Base-by-base conservation (phyloP, 2,329 filamentous ascomycete genomes). In the Sclerotinia sclerotiorum region DNA sequence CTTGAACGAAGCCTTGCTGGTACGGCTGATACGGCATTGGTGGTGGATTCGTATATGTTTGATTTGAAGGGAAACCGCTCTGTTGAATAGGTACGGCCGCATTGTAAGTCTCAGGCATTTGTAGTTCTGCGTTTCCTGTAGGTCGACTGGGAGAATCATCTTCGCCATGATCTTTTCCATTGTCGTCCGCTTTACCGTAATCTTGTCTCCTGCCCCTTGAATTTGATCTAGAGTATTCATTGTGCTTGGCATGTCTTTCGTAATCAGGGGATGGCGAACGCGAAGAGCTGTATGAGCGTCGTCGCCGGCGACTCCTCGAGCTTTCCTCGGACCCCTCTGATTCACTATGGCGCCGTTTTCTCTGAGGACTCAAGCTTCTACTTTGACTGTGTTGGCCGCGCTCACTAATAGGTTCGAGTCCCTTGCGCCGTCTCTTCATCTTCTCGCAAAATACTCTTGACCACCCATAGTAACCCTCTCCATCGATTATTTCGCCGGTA, bases 391-490 rank as follows among this genome's bases (percentile, higher is more conserved):
- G 55, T 68, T 56, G 68, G 35, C 54, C 64, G 19, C 72, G 70
- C 21, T 69, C 64, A 24, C 44, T 52, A 11, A 46, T 44, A 32
- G 72, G 70, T 27, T 73, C 70, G 1, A 70, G 52, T n/a, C 73
- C 76, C 54, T 72, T 76, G 68, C 74, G 76, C 49, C 85, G 82
- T 63, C 82, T 80, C 79, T 90, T 92, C 90, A 95, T 95, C 75
- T 90, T 91, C 72, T 92, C 84, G 77, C 92, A 96, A 73, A 97
- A 95, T 0, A 82, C 82, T 51, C 86, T 85, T 6, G 92, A 94
- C 93, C 93, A 97, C 70, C 93, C 93, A 76, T 96, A 96, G 78
- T 96, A 96, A 0, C 90, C 92, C 71, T 92, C 88, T 1, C 88
- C 89, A 8, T 84, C 83, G 8, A 88, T 77, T 2, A 89, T 74